These are phyloP conservation scores for Eutypella sp. DNA, from an alignment of 2,329 filamentous ascomycete species.

Conservation along the genomic window DNA sequence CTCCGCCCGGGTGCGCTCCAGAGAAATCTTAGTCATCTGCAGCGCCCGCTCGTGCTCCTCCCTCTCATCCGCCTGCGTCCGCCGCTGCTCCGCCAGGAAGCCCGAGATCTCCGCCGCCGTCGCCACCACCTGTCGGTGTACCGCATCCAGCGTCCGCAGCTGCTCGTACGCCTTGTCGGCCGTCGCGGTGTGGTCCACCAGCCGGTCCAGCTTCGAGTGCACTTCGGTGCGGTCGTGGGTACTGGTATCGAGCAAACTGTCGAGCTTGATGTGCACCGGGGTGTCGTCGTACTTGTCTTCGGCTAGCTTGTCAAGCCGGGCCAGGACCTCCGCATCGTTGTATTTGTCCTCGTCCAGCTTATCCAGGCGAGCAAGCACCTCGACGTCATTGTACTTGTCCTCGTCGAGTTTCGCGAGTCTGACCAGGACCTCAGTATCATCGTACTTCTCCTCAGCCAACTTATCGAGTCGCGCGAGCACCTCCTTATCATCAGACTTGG, in stretches of 20 bases:
- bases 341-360: slow-evolving; percentile 14
- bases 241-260: slow-evolving; percentile 8
- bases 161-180: slow-evolving; percentile 68
- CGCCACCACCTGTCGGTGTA: slow-evolving; percentile 79
- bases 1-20: slow-evolving; percentile 62
- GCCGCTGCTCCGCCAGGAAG: slow-evolving; percentile 73
- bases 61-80: slow-evolving; percentile 69
- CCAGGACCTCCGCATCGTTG: neutral
- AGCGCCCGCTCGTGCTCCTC: slow-evolving; percentile 75
- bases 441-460: slow-evolving; percentile 12
- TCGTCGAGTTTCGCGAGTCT: slow-evolving; percentile 28
- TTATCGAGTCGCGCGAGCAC: slow-evolving; percentile 15
- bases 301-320: slow-evolving; percentile 3
- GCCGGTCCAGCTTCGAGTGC: slow-evolving; percentile 36
- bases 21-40: slow-evolving; percentile 71
- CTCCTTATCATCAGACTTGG: slow-evolving; percentile 1
- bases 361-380: slow-evolving; percentile 22
- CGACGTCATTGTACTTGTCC: slow-evolving; percentile 1
- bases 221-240: slow-evolving; percentile 12
- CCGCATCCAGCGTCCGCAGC: slow-evolving; percentile 78
- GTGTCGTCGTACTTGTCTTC: slow-evolving; percentile 19
- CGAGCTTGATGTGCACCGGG: slow-evolving; percentile 13
- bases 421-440: slow-evolving; percentile 2
- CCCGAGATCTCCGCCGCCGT: slow-evolving; percentile 80
- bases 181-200: slow-evolving; percentile 60